Evolutionary conservation across 306 rosid genomes (phyloP), one percentile per base, ranked within the genome.

Genomic region (Prosopis cineraria): DNA sequence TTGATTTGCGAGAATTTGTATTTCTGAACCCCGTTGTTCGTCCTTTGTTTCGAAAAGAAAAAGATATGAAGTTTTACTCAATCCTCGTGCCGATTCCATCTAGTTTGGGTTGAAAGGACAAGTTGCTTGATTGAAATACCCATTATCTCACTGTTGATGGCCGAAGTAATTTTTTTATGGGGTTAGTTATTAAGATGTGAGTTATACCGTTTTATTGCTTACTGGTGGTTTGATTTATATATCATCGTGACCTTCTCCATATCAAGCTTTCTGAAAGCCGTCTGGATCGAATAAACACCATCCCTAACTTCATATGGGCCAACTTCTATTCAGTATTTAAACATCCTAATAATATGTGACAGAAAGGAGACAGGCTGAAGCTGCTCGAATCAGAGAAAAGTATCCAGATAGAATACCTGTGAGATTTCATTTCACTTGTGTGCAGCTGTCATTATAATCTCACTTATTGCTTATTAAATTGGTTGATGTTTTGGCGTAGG

Each of bases 371-470:
- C 84, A 82, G 78, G 91, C 88, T 14, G 96, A 88, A 81, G 86
- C 96, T 78, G 73, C 83, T 27, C 87, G 91, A 76, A 87, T 91
- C 63, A 84, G 96, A 58, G 93, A 85, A 75, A 82, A 88, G 53
- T 89, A 87, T 81, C 93, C 93, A 2, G 93, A 91, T 58, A 87
- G 96, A 85, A 87, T 88, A 68, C 93, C 91, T 37, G 93, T 88
- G 86, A 75, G 93, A 70, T 82, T 39, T 75, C 59, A 7, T 62
- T 63, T 39, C 24, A 53, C 31, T 45, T 53, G 37, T 72, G 14
- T 80, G 48, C 39, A 33, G 45, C 5, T 73, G 3, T 72, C 56
- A 53, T 6, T 37, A 6, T 36, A 53, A 22, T 71, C 52, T 40
- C 30, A 8, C 22, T 25, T 55, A 30, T 14, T 47, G 52, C 24